Evolutionary conservation across 768 basidiomycete species (phyloP).

Genomic region (Rhodotorula sphaerocarpa): DNA sequence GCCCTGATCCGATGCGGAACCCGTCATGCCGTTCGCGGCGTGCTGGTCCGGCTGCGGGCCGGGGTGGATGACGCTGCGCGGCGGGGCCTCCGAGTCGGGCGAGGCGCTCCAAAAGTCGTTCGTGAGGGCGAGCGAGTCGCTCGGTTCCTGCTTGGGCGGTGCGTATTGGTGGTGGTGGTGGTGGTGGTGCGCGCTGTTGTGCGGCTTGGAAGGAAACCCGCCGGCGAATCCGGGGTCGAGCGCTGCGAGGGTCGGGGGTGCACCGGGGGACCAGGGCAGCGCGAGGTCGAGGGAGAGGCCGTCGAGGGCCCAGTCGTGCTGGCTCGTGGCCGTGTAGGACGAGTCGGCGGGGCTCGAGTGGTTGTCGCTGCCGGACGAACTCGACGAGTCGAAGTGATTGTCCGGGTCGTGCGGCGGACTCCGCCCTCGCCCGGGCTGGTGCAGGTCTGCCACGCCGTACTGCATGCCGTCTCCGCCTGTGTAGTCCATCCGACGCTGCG

Average conservation of each 20-base stretch:
- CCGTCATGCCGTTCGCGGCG: too few relatives aligned
- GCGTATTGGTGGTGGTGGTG: background rate
- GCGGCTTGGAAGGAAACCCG: background rate
- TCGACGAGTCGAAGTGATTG: slow-evolving; percentile 20
- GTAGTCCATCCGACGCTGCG: background rate
- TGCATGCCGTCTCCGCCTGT: background rate
- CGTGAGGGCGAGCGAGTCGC: too few relatives aligned
- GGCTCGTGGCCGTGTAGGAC: slow-evolving; percentile 5
- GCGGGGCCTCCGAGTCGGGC: too few relatives aligned
- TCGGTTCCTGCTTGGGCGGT: too few relatives aligned
- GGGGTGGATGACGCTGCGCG: too few relatives aligned
- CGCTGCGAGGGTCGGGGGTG: background rate
- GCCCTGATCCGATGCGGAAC: too few relatives aligned
- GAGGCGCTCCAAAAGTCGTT: slow-evolving; percentile 5
- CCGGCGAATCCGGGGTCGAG: background rate
- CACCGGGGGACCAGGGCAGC: slow-evolving; percentile 2
- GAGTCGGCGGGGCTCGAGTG: slow-evolving; percentile 21
- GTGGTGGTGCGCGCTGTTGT: background rate
- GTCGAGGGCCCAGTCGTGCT: slow-evolving; percentile 24
- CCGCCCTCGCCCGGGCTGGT: background rate
- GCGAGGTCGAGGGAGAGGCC: slow-evolving; percentile 6
- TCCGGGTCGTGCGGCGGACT: background rate
- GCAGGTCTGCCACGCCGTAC: background rate
- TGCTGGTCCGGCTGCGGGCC: too few relatives aligned
- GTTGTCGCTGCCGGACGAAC: slow-evolving; percentile 1